phyloP scores from a whole-genome alignment of 257 asterid genomes.

The Cruciata laevipes region DNA sequence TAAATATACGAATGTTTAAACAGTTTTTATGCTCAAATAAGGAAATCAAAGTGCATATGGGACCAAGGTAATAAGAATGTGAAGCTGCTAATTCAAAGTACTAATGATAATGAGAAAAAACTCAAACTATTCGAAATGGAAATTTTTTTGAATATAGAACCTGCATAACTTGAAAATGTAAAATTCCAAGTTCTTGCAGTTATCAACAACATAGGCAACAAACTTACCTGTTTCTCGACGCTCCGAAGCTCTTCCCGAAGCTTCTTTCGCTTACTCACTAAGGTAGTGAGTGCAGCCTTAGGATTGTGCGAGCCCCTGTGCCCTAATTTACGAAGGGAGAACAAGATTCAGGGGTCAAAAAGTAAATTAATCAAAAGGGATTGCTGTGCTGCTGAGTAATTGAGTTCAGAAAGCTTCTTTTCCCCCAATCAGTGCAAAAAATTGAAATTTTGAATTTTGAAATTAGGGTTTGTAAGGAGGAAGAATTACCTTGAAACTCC shows the following conservation, averaged over 20 bases:
- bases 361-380: not conserved
- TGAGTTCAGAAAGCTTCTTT: not conserved
- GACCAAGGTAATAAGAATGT: too few relatives aligned
- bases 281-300: slow-evolving; percentile 57
- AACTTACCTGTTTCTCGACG: slow-evolving; percentile 90
- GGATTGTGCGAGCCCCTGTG: slow-evolving; percentile 63
- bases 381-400: not conserved
- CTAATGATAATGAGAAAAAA: too few relatives aligned
- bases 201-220: slow-evolving; percentile 10
- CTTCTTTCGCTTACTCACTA: slow-evolving; percentile 61
- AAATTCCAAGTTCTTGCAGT: not conserved
- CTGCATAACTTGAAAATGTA: too few relatives aligned
- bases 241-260: slow-evolving; percentile 70
- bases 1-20: too few relatives aligned
- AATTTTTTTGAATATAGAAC: too few relatives aligned
- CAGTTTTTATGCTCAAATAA: too few relatives aligned
- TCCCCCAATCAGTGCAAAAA: not conserved
- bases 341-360: not conserved
- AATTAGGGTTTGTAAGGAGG: slow-evolving; percentile 1
- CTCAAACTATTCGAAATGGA: too few relatives aligned
- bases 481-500: slow-evolving; percentile 24
- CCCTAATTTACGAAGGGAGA: slow-evolving; percentile 21
- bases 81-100: too few relatives aligned
- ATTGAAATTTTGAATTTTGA: not conserved
- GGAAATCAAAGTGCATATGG: too few relatives aligned